Conservation (phyloP, 2,329 filamentous ascomycete species). For the Podosphaera xanthii region DNA sequence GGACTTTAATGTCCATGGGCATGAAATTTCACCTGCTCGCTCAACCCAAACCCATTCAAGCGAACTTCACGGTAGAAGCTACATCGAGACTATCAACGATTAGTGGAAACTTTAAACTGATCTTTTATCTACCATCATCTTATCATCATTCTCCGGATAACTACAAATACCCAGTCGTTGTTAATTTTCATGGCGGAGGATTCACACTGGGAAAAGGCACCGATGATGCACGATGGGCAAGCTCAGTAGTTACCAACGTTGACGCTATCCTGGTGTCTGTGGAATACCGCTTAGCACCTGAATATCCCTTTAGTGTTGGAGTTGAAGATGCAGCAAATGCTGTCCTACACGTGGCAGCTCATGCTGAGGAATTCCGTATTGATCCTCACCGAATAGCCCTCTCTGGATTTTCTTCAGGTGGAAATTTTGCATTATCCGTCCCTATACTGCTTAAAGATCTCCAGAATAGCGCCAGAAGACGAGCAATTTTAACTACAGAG, state of each 20-base stretch:
- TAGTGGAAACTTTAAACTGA: slow-evolving; percentile 17
- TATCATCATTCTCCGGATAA: slow-evolving; percentile 16
- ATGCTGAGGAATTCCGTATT: slow-evolving; percentile 32
- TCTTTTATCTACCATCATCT: slow-evolving; percentile 21
- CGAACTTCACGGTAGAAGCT: slow-evolving; percentile 15
- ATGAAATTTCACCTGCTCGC: slow-evolving; percentile 17
- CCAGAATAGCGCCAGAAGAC: slow-evolving; percentile 18
- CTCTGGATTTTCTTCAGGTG: slow-evolving; percentile 34
- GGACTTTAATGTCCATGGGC: slow-evolving; percentile 16
- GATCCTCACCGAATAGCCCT: slow-evolving; percentile 32
- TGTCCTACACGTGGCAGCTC: slow-evolving; percentile 32
- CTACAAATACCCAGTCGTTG: slow-evolving; percentile 25
- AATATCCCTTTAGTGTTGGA: slow-evolving; percentile 38
- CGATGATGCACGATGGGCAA: slow-evolving; percentile 39
- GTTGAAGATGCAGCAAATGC: slow-evolving; percentile 44
- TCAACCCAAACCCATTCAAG: slow-evolving; percentile 12
- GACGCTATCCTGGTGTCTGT: slow-evolving; percentile 37
- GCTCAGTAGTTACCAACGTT: slow-evolving; percentile 26
- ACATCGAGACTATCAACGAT: slow-evolving; percentile 12
- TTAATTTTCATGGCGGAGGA: slow-evolving; percentile 47
- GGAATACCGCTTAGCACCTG: slow-evolving; percentile 45
- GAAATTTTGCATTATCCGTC: slow-evolving; percentile 20
- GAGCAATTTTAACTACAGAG: slow-evolving; percentile 10
- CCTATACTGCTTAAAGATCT: slow-evolving; percentile 23
- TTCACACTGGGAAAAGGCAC: slow-evolving; percentile 40